Percentiles rank a stretch among this genome's conserved stretches.
Evolutionary conservation across 2,329 filamentous ascomycete genomes (phyloP).

Genomic region (Fusarium agapanthi): DNA sequence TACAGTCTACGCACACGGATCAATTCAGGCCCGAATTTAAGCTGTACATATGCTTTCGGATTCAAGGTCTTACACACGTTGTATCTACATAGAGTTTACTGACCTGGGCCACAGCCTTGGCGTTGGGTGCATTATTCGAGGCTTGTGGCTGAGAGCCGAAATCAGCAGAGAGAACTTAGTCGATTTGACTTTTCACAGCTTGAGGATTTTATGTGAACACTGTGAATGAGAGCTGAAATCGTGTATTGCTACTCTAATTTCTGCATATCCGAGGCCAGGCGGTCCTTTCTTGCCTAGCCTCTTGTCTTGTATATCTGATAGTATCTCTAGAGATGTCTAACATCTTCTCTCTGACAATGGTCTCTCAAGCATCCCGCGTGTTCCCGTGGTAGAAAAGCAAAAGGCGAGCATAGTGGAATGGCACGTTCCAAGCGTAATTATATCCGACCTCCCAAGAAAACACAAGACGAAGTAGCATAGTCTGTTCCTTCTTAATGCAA

Average conservation of each 20-base stretch:
- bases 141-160: no score
- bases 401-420: no score
- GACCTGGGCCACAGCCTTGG: rapidly evolving
- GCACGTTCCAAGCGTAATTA: no score
- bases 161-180: no score
- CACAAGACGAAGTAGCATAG: no score
- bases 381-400: no score
- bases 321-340: background rate
- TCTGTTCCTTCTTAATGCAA: no score
- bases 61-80: background rate
- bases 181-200: rapidly evolving
- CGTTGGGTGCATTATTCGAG: background rate
- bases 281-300: background rate
- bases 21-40: rapidly evolving
- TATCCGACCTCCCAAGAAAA: no score
- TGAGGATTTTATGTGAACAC: no score
- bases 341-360: background rate
- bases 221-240: rapidly evolving
- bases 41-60: background rate
- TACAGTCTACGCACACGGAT: rapidly evolving
- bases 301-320: background rate
- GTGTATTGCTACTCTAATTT: no score
- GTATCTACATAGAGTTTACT: rapidly evolving
- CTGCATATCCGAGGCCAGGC: background rate
- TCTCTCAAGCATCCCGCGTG: no score